Evolutionary conservation across 176 grass and related monocot genomes (phyloP).

Genomic region (Ensete glaucum): DNA sequence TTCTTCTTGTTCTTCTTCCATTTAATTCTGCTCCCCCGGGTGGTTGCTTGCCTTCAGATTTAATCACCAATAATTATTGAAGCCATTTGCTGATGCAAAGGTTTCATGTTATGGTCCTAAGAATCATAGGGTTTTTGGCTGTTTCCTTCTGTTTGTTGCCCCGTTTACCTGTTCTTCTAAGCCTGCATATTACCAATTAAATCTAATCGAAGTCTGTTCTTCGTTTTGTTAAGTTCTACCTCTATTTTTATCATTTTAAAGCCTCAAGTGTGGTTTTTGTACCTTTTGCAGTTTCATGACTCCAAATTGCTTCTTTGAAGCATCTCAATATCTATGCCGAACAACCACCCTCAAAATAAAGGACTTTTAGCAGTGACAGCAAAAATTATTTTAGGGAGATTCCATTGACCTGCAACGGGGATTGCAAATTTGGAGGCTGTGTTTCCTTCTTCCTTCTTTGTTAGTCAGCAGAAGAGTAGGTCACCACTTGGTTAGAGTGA

Average conservation of each 20-base stretch:
- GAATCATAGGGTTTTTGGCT: background rate
- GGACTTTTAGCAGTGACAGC: background rate
- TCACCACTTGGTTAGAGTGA: background rate
- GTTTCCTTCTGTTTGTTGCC: too few relatives aligned
- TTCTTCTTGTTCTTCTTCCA: too few relatives aligned
- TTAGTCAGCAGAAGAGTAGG: background rate
- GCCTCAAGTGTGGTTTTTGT: too few relatives aligned
- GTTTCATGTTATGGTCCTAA: background rate
- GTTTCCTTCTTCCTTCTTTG: background rate
- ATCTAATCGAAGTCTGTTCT: background rate
- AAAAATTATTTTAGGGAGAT: background rate
- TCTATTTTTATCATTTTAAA: too few relatives aligned
- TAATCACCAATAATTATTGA: background rate
- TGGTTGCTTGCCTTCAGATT: background rate
- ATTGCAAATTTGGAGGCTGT: background rate
- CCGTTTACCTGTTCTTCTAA: background rate
- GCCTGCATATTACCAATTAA: background rate
- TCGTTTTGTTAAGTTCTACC: background rate
- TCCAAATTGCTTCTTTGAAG: background rate
- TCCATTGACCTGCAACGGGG: background rate
- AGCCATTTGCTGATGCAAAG: background rate
- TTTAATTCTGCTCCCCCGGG: too few relatives aligned
- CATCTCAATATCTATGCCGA: too few relatives aligned
- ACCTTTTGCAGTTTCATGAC: background rate
- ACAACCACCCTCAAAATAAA: too few relatives aligned